Conservation (phyloP, 1,284 basidiomycete species). For the Cutaneotrichosporon dermatis region DNA sequence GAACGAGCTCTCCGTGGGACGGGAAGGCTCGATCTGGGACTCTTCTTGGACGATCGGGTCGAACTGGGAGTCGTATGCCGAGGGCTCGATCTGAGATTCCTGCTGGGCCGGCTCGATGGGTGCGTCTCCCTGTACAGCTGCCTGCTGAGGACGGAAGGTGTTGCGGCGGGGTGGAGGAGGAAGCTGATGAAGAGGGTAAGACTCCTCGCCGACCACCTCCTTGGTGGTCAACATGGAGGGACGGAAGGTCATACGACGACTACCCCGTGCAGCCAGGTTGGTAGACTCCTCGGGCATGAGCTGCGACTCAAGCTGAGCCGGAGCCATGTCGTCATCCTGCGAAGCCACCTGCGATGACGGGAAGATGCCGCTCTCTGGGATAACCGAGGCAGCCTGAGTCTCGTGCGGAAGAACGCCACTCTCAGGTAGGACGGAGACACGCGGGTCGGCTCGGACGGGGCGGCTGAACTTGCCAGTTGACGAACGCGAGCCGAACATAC, state of each 20-base stretch:
- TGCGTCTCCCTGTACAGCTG: no score
- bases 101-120: no score
- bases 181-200: background rate
- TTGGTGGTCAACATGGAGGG: background rate
- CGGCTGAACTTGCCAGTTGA: background rate
- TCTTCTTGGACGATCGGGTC: no score
- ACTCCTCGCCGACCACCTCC: background rate
- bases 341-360: background rate
- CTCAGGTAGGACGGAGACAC: background rate
- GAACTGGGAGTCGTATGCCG: no score
- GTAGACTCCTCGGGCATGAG: background rate
- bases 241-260: background rate
- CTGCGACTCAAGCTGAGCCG: slow-evolving; percentile 1
- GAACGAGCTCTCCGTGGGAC: no score
- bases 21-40: no score
- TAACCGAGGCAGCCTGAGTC: background rate
- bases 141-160: no score
- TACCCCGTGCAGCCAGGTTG: background rate
- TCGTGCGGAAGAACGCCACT: background rate
- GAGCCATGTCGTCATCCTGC: background rate
- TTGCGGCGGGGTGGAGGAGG: background rate
- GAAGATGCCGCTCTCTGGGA: background rate
- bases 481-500: background rate
- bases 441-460: background rate
- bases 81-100: no score